A percentile compares a stretch with the other conserved stretches of the same genome.
Evolutionary conservation across 23 red algal genomes (phyloP).

Genomic region (Gracilariopsis chorda): DNA sequence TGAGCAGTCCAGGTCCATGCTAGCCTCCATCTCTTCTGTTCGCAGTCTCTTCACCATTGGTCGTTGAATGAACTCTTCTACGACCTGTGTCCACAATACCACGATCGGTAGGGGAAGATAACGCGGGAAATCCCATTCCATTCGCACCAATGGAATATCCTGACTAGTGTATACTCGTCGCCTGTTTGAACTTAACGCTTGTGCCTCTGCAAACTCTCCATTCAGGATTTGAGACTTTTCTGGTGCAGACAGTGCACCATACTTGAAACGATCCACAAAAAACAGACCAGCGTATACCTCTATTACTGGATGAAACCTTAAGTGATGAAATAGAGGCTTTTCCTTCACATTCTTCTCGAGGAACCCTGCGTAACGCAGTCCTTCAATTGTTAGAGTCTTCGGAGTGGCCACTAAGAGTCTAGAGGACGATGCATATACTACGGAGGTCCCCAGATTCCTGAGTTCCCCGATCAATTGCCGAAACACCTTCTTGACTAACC

Average conservation of each 20-base stretch:
- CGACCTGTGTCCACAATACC: constrained; percentile 58
- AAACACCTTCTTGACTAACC: constrained; percentile 79
- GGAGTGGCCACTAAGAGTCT: constrained; percentile 78
- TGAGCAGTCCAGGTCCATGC: too few relatives aligned
- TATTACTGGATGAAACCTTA: constrained; percentile 78
- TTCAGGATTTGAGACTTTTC: constrained; percentile 60
- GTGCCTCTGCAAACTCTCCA: constrained; percentile 47
- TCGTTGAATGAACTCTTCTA: constrained; percentile 70
- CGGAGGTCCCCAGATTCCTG: constrained; percentile 39
- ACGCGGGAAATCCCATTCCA: constrained; percentile 75
- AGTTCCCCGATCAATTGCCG: constrained; percentile 71
- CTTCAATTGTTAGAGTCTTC: constrained; percentile 57
- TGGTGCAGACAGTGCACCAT: constrained; percentile 65
- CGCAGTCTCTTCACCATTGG: constrained; percentile 36
- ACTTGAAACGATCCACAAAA: constrained; percentile 87
- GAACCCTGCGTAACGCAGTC: constrained; percentile 74
- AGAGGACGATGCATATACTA: constrained; percentile 70
- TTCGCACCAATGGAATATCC: constrained; percentile 49
- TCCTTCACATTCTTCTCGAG: constrained; percentile 73
- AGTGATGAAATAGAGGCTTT: constrained; percentile 57
- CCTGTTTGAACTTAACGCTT: background rate
- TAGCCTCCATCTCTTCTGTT: background rate
- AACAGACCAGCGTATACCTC: constrained; percentile 59
- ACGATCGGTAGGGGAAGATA: constrained; percentile 70
- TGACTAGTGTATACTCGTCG: constrained; percentile 22